phyloP scores from a whole-genome alignment of 805 yeast species.

The Kodamaea hsintzibuensis region DNA sequence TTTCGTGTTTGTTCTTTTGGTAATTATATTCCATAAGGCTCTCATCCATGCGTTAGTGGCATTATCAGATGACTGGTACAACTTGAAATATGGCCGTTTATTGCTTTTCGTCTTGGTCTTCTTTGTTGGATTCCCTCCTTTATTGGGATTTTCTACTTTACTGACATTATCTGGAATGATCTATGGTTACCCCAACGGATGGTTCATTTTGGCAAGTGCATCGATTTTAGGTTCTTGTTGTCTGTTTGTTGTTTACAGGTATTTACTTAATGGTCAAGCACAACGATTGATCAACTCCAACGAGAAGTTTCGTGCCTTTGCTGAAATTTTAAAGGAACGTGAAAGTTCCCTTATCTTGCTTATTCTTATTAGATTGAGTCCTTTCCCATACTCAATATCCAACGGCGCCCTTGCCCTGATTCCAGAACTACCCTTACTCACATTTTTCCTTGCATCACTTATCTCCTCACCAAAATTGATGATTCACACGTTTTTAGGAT shows the following conservation, averaged over 20 bases:
- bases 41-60: conserved; percentile 39
- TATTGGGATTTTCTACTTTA: conserved; percentile 76
- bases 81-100: conserved; percentile 40
- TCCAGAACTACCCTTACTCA: conserved; percentile 64
- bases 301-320: conserved; percentile 69
- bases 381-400: conserved; percentile 88
- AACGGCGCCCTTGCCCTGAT: conserved; percentile 92
- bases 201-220: conserved; percentile 71
- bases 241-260: conserved; percentile 71
- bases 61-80: conserved; percentile 47
- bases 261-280: conserved; percentile 58
- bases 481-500: conserved; percentile 77
- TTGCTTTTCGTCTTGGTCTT: conserved; percentile 56
- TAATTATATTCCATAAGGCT: conserved; percentile 35
- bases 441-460: conserved; percentile 69
- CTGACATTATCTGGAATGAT: conserved; percentile 74
- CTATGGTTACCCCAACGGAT: conserved; percentile 79
- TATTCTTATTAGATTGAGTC: conserved; percentile 78
- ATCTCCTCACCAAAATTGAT: conserved; percentile 80
- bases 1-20: conserved; percentile 16
- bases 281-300: conserved; percentile 58
- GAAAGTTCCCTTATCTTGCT: conserved; percentile 63
- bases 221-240: conserved; percentile 71
- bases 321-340: conserved; percentile 69
- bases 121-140: conserved; percentile 84